These are phyloP conservation scores for Rutstroemia sp. DNA, from an alignment of 2,329 filamentous ascomycete species.

Conservation along the genomic window DNA sequence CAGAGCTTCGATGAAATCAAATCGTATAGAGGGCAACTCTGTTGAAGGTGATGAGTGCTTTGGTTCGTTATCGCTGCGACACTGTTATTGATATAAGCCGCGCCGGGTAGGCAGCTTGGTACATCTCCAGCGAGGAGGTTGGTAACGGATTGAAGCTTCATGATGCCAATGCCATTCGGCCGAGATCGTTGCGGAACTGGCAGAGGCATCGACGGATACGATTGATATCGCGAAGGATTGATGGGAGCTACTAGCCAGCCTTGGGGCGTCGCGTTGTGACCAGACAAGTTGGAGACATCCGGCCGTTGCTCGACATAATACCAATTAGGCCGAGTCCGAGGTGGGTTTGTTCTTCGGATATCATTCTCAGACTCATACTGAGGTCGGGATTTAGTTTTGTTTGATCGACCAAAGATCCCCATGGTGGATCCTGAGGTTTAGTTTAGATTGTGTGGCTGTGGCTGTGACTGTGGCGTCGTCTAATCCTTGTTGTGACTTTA, in stretches of 20 bases:
- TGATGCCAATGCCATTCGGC: slow-evolving; percentile 11
- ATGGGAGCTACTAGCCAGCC: slow-evolving; percentile 17
- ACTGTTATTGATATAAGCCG: slow-evolving; percentile 37
- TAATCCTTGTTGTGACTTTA: neutral
- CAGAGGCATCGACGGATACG: neutral
- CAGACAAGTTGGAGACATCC: neutral
- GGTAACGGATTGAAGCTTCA: slow-evolving; percentile 21
- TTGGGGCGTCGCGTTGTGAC: slow-evolving; percentile 9
- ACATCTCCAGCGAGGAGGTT: slow-evolving; percentile 31
- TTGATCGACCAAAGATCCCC: slow-evolving; percentile 26
- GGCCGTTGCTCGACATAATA: slow-evolving; percentile 1
- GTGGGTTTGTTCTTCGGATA: neutral
- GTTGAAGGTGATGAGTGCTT: slow-evolving; percentile 38
- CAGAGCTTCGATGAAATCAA: slow-evolving; percentile 57
- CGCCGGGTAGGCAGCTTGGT: slow-evolving; percentile 29
- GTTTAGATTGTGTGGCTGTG: too few species aligned
- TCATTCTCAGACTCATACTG: slow-evolving; percentile 4
- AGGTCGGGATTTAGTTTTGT: slow-evolving; percentile 19
- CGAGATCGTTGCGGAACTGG: slow-evolving; percentile 13
- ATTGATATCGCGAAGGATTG: slow-evolving; percentile 3
- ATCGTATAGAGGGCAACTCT: slow-evolving; percentile 45
- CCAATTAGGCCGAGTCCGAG: neutral
- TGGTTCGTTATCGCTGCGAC: slow-evolving; percentile 37
- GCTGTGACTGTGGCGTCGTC: neutral
- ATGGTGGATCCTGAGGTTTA: slow-evolving; percentile 10